Evolutionary conservation across 2,329 filamentous ascomycete genomes (phyloP).

Genomic region (Cladosporium colombiae): DNA sequence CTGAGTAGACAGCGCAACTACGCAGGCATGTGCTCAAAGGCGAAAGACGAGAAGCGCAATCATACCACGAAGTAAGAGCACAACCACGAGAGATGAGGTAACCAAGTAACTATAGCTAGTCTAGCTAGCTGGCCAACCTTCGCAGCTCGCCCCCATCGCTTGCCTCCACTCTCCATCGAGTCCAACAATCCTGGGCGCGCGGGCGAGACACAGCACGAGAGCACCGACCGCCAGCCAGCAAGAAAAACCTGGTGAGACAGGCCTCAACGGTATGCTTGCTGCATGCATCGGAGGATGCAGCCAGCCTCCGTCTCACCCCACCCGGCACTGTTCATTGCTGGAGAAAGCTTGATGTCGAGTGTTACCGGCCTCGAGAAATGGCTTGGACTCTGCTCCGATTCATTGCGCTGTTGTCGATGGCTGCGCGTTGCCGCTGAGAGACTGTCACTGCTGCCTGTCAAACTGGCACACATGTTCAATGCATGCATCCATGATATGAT

Average conservation of each 20-base stretch:
- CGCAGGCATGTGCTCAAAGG: neutral
- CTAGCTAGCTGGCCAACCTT: neutral
- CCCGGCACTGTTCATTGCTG: neutral
- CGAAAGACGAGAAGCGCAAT: neutral
- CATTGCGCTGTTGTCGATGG: neutral
- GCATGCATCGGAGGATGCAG: neutral
- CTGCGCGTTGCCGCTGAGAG: too few relatives aligned
- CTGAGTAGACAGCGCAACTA: neutral
- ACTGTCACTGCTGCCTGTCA: neutral
- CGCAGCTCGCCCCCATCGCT: constrained; percentile 2
- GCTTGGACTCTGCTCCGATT: neutral
- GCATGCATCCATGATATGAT: neutral
- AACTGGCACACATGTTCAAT: neutral
- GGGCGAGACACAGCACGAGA: neutral
- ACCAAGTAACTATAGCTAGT: neutral
- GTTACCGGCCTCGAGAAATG: neutral
- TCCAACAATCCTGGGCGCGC: neutral
- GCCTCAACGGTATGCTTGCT: neutral
- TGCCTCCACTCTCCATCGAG: neutral
- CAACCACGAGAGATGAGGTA: constrained; percentile 1
- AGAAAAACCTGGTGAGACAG: constrained; percentile 3
- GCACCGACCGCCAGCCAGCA: neutral
- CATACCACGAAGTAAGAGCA: neutral
- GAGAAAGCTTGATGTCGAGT: neutral
- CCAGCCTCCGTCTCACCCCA: constrained; percentile 1